These are phyloP conservation scores for Trichosanthes cucumerina DNA, from an alignment of 306 rosid genomes.

Conservation along the genomic window DNA sequence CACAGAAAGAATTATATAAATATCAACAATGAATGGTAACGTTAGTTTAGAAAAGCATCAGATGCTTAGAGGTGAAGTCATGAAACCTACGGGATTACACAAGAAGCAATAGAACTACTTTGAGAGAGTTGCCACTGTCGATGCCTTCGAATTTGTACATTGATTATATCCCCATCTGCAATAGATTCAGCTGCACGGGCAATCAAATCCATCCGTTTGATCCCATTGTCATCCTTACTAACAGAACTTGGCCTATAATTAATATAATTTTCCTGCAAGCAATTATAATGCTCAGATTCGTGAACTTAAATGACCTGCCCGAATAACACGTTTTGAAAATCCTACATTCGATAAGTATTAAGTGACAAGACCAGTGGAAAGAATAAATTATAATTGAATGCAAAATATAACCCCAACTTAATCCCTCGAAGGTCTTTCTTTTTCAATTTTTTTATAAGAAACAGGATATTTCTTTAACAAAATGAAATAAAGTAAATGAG, in stretches of 20 bases:
- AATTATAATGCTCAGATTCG: constrained; percentile 2
- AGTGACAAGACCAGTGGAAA: not conserved
- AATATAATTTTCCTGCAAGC: constrained; percentile 85
- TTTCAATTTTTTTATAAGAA: too few relatives aligned
- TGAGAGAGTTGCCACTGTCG: constrained; percentile 99
- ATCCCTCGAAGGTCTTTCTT: too few relatives aligned
- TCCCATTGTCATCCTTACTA: constrained; percentile 63
- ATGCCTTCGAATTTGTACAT: constrained; percentile 88
- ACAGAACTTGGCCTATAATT: constrained; percentile 68
- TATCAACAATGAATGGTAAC: constrained; percentile 8
- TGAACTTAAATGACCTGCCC: not conserved
- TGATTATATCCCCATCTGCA: constrained; percentile 83
- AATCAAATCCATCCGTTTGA: constrained; percentile 70
- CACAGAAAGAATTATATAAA: constrained; percentile 12
- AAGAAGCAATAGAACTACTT: constrained; percentile 61
- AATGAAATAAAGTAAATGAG: not conserved
- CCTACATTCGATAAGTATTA: not conserved
- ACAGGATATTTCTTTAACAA: not conserved
- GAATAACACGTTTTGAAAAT: not conserved
- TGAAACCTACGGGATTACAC: constrained; percentile 76
- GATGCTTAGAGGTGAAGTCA: constrained; percentile 19
- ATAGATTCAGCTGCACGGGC: constrained; percentile 92
- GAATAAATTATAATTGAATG: not conserved
- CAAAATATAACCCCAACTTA: not conserved
- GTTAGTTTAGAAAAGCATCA: constrained; percentile 5